Percentiles rank a stretch among this genome's conserved stretches.
Evolutionary conservation across 2,329 filamentous ascomycete species (phyloP).

Genomic region (Blumeria hordei): DNA sequence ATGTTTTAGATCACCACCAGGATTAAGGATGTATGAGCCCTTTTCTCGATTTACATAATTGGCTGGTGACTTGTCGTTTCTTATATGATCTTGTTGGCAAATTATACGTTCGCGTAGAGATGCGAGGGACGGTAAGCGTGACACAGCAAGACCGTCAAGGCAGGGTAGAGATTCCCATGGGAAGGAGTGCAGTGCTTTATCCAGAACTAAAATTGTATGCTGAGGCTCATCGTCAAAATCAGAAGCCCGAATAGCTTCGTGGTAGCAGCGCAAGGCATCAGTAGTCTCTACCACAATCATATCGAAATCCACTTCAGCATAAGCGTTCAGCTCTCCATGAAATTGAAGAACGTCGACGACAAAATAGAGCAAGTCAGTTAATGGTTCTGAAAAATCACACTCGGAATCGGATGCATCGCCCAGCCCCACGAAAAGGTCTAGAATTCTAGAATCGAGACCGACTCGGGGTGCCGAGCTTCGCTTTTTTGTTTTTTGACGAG

Average conservation of each 20-base stretch:
- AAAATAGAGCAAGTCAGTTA: conserved; percentile 90
- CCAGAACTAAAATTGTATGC: conserved; percentile 74
- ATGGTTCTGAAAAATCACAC: conserved; percentile 57
- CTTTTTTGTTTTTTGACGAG: conserved; percentile 39
- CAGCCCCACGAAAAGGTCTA: conserved; percentile 74
- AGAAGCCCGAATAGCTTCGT: conserved; percentile 23
- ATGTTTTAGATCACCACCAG: conserved; percentile 55
- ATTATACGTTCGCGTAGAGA: conserved; percentile 56
- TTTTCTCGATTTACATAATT: conserved; percentile 28
- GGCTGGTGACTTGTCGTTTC: conserved; percentile 16
- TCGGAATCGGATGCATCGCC: conserved; percentile 45
- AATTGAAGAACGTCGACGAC: conserved; percentile 93
- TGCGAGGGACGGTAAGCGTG: conserved; percentile 66
- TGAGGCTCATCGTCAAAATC: conserved; percentile 17
- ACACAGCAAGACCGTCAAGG: conserved; percentile 55
- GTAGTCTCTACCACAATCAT: conserved; percentile 68
- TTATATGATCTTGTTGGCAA: conserved; percentile 6
- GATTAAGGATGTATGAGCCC: conserved; percentile 72
- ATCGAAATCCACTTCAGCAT: conserved; percentile 95
- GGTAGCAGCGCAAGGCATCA: conserved; percentile 62
- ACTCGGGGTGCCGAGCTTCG: conserved; percentile 21
- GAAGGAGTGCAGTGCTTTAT: conserved; percentile 74
- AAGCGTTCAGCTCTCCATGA: conserved; percentile 84
- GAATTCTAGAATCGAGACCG: conserved; percentile 37
- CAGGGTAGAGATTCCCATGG: conserved; percentile 93